Percentiles rank a stretch among this genome's conserved stretches.
These are phyloP conservation scores for Ogataea minuta DNA, from an alignment of 805 yeast genomes.

Conservation along the genomic window DNA sequence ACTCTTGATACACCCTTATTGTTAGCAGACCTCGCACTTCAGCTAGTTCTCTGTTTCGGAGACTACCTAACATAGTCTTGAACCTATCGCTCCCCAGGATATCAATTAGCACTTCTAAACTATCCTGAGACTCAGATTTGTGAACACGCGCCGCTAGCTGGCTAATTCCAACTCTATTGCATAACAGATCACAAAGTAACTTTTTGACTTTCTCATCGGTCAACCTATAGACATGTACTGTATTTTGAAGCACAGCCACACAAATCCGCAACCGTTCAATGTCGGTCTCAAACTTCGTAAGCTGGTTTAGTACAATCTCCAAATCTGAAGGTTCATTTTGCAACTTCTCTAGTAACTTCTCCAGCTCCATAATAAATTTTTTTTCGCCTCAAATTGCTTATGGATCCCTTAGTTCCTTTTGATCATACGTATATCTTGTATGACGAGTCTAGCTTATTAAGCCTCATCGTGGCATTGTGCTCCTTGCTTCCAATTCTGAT, in stretches of 20 bases:
- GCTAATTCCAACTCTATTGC: slow-evolving; percentile 25
- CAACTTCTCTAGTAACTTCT: slow-evolving; percentile 1
- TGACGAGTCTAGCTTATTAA: slow-evolving; percentile 60
- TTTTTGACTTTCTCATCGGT: slow-evolving; percentile 8
- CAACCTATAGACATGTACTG: slow-evolving; percentile 17
- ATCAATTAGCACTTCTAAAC: slow-evolving; percentile 9
- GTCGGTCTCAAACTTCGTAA: neutral
- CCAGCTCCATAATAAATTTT: slow-evolving; percentile 3
- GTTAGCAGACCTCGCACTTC: slow-evolving; percentile 19
- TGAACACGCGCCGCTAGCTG: slow-evolving; percentile 18
- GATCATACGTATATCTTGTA: slow-evolving; percentile 86
- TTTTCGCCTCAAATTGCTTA: neutral
- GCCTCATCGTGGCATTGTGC: slow-evolving; percentile 63
- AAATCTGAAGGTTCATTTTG: neutral
- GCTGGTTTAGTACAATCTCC: neutral
- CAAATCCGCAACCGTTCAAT: slow-evolving; percentile 4
- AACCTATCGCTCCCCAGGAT: slow-evolving; percentile 8
- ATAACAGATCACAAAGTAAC: slow-evolving; percentile 10
- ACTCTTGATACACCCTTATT: slow-evolving; percentile 13
- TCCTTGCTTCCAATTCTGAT: slow-evolving; percentile 80
- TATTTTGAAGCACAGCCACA: slow-evolving; percentile 8
- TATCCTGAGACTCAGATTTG: neutral
- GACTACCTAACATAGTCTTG: neutral
- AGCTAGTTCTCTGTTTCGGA: slow-evolving; percentile 2
- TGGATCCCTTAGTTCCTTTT: slow-evolving; percentile 48